These are phyloP conservation scores for Meyerozyma elateridarum DNA, from an alignment of 1,139 yeast genomes.

Conservation along the genomic window DNA sequence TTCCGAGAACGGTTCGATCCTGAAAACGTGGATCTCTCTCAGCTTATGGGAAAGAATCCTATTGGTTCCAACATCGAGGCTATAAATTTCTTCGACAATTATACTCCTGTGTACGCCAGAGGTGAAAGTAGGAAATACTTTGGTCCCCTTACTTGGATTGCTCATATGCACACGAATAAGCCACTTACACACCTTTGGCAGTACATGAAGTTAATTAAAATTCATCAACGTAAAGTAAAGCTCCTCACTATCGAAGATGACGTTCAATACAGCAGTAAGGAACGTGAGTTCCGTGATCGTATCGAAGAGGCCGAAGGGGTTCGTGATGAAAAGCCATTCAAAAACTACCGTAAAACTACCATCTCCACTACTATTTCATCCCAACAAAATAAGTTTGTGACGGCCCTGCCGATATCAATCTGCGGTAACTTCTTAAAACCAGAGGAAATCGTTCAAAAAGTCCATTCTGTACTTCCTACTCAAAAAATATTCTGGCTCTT, in stretches of 20 bases:
- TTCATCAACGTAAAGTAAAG: slow-evolving; percentile 3
- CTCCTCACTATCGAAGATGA: slow-evolving; percentile 2
- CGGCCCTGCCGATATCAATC: slow-evolving; percentile 5
- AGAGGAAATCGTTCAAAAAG: not conserved
- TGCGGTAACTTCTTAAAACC: not conserved
- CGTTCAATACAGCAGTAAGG: slow-evolving; percentile 1
- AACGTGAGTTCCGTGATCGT: slow-evolving; percentile 2
- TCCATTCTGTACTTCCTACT: slow-evolving; percentile 30
- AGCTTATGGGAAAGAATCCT: slow-evolving; percentile 15
- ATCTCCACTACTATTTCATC: slow-evolving; percentile 1
- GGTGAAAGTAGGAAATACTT: slow-evolving; percentile 14
- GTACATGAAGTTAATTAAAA: slow-evolving; percentile 1
- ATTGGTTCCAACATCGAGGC: slow-evolving; percentile 20
- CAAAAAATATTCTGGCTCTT: slow-evolving; percentile 30
- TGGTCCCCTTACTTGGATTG: slow-evolving; percentile 36
- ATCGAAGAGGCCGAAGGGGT: slow-evolving; percentile 2
- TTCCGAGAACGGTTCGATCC: too few relatives aligned
- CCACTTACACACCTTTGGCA: slow-evolving; percentile 13
- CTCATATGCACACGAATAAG: slow-evolving; percentile 25
- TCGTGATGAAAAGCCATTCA: slow-evolving; percentile 1
- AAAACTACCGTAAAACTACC: not conserved
- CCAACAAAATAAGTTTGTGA: not conserved
- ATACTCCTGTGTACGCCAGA: slow-evolving; percentile 21
- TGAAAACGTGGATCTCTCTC: too few relatives aligned
- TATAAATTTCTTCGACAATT: slow-evolving; percentile 31